Percentiles rank a stretch among this genome's conserved stretches.
Evolutionary conservation across 805 yeast genomes (phyloP).

Genomic region (Alloascoidea hylecoeti): DNA sequence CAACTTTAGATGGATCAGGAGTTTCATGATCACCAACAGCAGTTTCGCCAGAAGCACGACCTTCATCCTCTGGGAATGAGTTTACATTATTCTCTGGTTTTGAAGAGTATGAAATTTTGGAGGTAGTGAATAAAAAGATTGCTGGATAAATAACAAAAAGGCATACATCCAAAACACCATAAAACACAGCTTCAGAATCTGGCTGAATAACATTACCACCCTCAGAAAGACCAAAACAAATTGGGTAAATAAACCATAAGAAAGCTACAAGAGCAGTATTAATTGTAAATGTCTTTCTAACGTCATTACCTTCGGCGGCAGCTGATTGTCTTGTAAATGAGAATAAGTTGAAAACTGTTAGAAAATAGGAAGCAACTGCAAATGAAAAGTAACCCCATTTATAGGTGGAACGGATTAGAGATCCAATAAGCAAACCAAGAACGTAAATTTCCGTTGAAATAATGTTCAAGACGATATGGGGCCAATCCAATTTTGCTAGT

Average conservation of each 20-base stretch:
- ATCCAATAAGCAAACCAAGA: slow-evolving; percentile 40
- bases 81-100: no score
- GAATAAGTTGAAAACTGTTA: no score
- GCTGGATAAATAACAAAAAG: slow-evolving; percentile 22
- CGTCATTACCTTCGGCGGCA: slow-evolving; percentile 12
- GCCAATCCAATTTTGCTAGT: slow-evolving; percentile 17
- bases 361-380: slow-evolving; percentile 28
- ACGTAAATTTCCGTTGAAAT: slow-evolving; percentile 30
- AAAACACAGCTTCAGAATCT: slow-evolving; percentile 43
- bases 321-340: no score
- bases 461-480: slow-evolving; percentile 17
- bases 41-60: no score
- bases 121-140: no score
- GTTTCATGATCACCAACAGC: no score
- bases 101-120: slow-evolving; percentile 1
- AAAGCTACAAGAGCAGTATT: slow-evolving; percentile 16
- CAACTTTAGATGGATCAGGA: no score
- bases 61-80: no score
- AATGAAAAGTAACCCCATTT: slow-evolving; percentile 60
- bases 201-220: slow-evolving; percentile 51
- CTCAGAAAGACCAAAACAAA: slow-evolving; percentile 40
- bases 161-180: slow-evolving; percentile 40
- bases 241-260: slow-evolving; percentile 34
- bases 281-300: slow-evolving; percentile 8
- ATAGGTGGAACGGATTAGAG: slow-evolving; percentile 37